Conservation (phyloP, 108 stramenopile genomes). For the Parietichytrium sp. region DNA sequence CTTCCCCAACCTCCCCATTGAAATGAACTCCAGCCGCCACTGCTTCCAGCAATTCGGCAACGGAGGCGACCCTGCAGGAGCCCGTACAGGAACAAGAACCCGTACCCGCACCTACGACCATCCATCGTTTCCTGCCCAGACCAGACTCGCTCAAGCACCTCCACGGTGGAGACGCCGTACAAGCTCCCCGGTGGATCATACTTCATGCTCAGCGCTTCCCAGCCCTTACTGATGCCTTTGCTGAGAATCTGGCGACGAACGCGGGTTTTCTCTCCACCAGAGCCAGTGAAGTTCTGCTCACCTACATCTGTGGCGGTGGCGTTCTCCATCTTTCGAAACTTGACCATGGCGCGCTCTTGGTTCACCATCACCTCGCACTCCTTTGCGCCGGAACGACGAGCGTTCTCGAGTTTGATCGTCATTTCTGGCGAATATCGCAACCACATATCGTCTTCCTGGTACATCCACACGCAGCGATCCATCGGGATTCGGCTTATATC, state of each 20-base stretch:
- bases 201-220: constrained; percentile 40
- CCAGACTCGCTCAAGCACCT: constrained; percentile 40
- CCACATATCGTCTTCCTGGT: neutral
- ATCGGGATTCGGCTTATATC: neutral
- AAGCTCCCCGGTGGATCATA: constrained; percentile 31
- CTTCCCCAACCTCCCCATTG: constrained; percentile 22
- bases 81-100: constrained; percentile 45
- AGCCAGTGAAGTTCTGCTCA: constrained; percentile 7
- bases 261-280: constrained; percentile 38
- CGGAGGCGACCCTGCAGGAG: constrained; percentile 36
- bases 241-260: constrained; percentile 34
- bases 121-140: constrained; percentile 31
- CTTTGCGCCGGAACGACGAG: constrained; percentile 5
- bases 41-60: neutral
- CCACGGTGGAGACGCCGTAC: neutral
- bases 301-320: constrained; percentile 1
- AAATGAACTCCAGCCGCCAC: constrained; percentile 5
- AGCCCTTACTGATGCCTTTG: constrained; percentile 29
- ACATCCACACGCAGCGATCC: constrained; percentile 32
- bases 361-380: constrained; percentile 18
- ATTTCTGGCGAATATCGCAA: neutral
- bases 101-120: constrained; percentile 37
- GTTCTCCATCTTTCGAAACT: neutral
- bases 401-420: neutral
- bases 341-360: neutral